These are phyloP conservation scores for Carex arenaria DNA, from an alignment of 202 grass and related monocot species.

Conservation along the genomic window DNA sequence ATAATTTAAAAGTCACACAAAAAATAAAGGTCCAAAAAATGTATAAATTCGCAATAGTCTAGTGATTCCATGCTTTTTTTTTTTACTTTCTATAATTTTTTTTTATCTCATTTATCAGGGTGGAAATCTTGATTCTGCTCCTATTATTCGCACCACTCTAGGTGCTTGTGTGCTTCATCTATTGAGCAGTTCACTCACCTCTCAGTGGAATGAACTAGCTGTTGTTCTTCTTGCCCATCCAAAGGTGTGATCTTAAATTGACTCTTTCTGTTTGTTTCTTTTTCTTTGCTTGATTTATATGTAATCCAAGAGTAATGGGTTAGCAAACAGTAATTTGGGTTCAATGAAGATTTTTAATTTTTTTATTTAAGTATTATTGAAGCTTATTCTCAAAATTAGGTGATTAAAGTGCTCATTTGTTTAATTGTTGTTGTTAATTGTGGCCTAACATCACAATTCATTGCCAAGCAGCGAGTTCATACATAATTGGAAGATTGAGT, in stretches of 20 bases:
- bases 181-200: slow-evolving; percentile 78
- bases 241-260: slow-evolving; percentile 30
- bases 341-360: background rate
- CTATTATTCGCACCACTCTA: slow-evolving; percentile 65
- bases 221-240: slow-evolving; percentile 95
- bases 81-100: slow-evolving; percentile 1
- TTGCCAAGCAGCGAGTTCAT: background rate
- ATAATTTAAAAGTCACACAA: slow-evolving; percentile 17
- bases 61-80: slow-evolving; percentile 40
- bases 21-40: background rate
- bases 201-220: slow-evolving; percentile 87
- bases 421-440: background rate
- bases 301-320: background rate
- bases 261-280: background rate
- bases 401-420: background rate
- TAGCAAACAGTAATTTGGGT: background rate
- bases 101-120: slow-evolving; percentile 50
- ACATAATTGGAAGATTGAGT: background rate
- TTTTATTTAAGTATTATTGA: background rate
- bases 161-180: slow-evolving; percentile 76
- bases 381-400: background rate
- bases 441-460: background rate
- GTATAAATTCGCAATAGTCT: background rate
- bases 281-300: background rate
- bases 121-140: slow-evolving; percentile 45